Base-by-base conservation (phyloP, 768 basidiomycete genomes). In the Amanita pseudoporphyria region DNA sequence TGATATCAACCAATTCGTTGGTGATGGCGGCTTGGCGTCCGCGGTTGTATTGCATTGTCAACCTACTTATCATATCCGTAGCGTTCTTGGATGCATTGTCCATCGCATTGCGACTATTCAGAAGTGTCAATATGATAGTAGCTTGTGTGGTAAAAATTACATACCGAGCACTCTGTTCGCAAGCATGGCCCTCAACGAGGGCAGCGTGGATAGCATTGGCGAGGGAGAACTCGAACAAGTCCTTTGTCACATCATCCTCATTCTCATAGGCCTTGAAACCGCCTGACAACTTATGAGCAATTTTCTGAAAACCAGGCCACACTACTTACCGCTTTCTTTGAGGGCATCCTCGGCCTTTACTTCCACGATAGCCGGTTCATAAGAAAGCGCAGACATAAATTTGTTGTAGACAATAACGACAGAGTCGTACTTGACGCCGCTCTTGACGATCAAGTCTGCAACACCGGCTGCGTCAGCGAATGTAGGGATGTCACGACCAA, bases 11-110 rank as follows among this genome's bases (percentile, higher is more conserved):
- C 61, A 91, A 71, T 71, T 95, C 91, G 71, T 93, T 95, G 54
- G 93, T 97, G 63, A 97, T 97, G 57, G 92, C 85, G 56, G 93
- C 93, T 74, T 97, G 93, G 64, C 93, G 89, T 76, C 94, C 93
- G 79, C 93, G 88, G 67, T 97, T 97, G 79, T 94, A 97, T 67
- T 95, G 78, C 85, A 96, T 86, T 66, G 87, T 86, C 44, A 97
- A 76, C 39, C 73, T 67, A 53, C 68, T 68, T 62, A 97, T 95
- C 93, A 97, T 96, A 69, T 94, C 93, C 30, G 70, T 72, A 51
- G 96, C 96, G 67, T 99, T 98, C 82, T 99, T 99, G 57, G 94
- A 92, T 42, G 95, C 95, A 63, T 92, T 98, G 80, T 98, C 96
- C 96, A 99, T 99, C 61, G 96, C 96, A 58, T 95, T 97, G 58